Conservation (phyloP, 1,284 basidiomycete species). For the Amylostereum areolatum region DNA sequence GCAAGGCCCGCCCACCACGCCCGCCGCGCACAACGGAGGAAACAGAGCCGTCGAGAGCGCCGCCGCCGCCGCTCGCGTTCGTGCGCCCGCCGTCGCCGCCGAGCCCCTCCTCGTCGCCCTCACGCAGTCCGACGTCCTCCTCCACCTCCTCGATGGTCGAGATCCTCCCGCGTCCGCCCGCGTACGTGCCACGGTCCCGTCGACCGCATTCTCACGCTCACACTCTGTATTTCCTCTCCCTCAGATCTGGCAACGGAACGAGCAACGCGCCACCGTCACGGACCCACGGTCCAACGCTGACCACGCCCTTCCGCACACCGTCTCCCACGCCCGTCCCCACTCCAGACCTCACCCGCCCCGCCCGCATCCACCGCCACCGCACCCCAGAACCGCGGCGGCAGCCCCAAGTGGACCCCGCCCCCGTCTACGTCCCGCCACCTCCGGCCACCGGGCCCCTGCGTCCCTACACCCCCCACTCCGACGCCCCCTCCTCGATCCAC, state of each 20-base stretch:
- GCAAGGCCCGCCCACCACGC: constrained; percentile 2
- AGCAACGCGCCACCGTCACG: too few species aligned
- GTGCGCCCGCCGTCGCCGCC: too few species aligned
- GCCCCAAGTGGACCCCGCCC: constrained; percentile 1
- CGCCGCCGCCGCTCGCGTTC: background rate
- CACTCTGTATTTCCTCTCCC: too few species aligned
- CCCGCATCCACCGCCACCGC: background rate
- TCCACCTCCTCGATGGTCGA: too few species aligned
- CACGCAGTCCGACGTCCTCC: too few species aligned
- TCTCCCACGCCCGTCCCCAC: constrained; percentile 10
- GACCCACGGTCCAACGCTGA: constrained; percentile 2
- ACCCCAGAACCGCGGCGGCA: constrained; percentile 1
- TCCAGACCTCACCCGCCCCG: constrained; percentile 7
- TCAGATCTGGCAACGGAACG: too few species aligned
- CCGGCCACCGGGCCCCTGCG: background rate
- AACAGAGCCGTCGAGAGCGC: constrained; percentile 7
- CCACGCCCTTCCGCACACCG: constrained; percentile 9
- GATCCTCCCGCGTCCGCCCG: too few species aligned
- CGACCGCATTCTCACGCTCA: too few species aligned
- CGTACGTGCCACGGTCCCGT: too few species aligned
- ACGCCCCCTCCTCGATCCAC: constrained; percentile 10
- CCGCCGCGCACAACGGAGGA: constrained; percentile 1
- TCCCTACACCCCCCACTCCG: constrained; percentile 4
- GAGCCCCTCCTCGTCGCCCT: too few species aligned
- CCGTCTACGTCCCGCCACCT: background rate